Conservation (phyloP, 2,329 filamentous ascomycete species). For the Onygena corvina region DNA sequence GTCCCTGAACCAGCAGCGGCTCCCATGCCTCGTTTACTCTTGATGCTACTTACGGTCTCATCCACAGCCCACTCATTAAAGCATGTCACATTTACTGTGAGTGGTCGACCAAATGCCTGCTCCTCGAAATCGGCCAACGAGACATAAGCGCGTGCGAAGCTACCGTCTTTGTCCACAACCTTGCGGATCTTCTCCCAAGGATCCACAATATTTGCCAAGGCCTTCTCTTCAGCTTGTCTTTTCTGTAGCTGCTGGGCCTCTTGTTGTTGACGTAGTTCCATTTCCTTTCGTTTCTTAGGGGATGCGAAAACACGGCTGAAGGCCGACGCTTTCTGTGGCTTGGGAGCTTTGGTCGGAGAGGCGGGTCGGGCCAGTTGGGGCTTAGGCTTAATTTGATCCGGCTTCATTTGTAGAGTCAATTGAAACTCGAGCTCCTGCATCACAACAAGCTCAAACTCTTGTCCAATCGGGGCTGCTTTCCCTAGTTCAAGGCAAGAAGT, state of each 20-base stretch:
- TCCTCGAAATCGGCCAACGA: slow-evolving; percentile 86
- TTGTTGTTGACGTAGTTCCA: slow-evolving; percentile 71
- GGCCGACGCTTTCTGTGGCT: slow-evolving; percentile 65
- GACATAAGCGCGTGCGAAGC: slow-evolving; percentile 87
- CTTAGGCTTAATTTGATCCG: slow-evolving; percentile 63
- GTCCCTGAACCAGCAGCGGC: slow-evolving; percentile 45
- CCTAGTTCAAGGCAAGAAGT: slow-evolving; percentile 91
- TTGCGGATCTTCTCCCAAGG: slow-evolving; percentile 78
- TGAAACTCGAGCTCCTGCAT: slow-evolving; percentile 98
- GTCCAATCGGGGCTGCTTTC: slow-evolving; percentile 83
- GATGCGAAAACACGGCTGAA: slow-evolving; percentile 90
- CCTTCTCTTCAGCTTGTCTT: slow-evolving; percentile 49
- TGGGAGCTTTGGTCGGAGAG: slow-evolving; percentile 51
- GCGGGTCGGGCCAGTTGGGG: slow-evolving; percentile 29
- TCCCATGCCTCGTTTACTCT: slow-evolving; percentile 70
- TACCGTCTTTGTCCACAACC: slow-evolving; percentile 78
- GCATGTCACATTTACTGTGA: slow-evolving; percentile 77
- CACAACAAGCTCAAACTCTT: slow-evolving; percentile 96
- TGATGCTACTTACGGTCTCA: slow-evolving; percentile 71
- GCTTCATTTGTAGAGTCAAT: slow-evolving; percentile 87
- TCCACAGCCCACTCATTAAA: slow-evolving; percentile 99
- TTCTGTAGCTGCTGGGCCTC: slow-evolving; percentile 61
- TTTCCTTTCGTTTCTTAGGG: slow-evolving; percentile 91
- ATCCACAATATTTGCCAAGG: slow-evolving; percentile 42
- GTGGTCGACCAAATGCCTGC: slow-evolving; percentile 75